Base-by-base conservation (phyloP, 1,284 basidiomycete genomes). In the Ustilago esculenta region DNA sequence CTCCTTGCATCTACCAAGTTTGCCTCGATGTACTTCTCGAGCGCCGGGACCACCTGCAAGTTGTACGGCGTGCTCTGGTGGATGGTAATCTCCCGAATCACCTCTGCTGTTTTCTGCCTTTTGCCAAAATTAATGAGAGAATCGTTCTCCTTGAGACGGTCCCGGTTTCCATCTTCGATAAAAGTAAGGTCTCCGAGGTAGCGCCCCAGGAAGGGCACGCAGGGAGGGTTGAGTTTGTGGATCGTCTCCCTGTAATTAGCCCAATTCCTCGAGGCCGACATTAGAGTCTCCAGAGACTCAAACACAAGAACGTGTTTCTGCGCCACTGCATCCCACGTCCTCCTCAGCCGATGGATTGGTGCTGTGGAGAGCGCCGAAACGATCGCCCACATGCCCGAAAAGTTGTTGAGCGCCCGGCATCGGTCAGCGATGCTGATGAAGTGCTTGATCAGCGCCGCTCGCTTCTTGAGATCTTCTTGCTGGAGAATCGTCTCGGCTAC, bases 151-250 rank as follows among this genome's bases (percentile, higher is more conserved):
- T 83, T 83, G 20, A 88, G 87, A 5, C 92, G 84, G 84, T 98
- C 92, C 52, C 92, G 90, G 80, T 94, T 94, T n/a, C 95, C 96
- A 78, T 98, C 96, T 82, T 97, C 93, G 81, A 97, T 96, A 83
- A 98, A 98, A 4, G 94, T 94, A 55, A 98, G 85, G 21, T 92
- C 92, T 4, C 94, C 94, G 17, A 98, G 87, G 85, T 96, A 98
- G 84, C 96, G 96, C 53, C 97, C 92, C 49, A 99, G 90, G 84
- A 98, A 99, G 5, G 96, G 96, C 0, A 98, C 94, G 82, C 94
- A 97, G 44, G 96, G 95, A 0, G 94, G 93, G 34, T 90, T 89
- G 59, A 96, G 90, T 40, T 87, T 88, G 41, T 91, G 90, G 76
- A 99, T 87, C 50, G 89, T 87, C 63, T 90, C 88, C 49, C 92